Percentiles rank a stretch among this genome's conserved stretches.
Evolutionary conservation across 2,329 filamentous ascomycete genomes (phyloP).

Genomic region (Aspergillus pseudoterreus): DNA sequence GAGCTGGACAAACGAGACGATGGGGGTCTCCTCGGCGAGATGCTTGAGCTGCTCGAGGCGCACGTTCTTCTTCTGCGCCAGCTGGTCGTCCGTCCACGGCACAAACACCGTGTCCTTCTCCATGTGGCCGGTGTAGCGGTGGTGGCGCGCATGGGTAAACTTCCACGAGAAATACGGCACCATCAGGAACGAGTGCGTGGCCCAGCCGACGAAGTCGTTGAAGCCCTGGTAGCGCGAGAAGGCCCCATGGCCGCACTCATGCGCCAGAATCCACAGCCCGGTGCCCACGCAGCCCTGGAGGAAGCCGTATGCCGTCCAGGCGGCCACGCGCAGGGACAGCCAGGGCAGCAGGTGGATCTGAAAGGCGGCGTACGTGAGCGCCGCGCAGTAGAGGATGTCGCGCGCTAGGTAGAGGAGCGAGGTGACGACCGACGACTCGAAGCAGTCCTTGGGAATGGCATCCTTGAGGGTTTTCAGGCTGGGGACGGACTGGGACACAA

Average conservation of each 20-base stretch:
- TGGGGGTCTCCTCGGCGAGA: conserved; percentile 57
- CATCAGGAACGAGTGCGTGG: conserved; percentile 62
- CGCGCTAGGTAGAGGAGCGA: conserved; percentile 57
- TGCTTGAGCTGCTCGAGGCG: conserved; percentile 50
- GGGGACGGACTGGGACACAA: conserved; percentile 4
- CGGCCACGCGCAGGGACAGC: conserved; percentile 41
- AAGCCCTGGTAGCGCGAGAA: conserved; percentile 56
- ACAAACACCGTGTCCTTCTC: conserved; percentile 65
- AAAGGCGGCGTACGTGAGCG: conserved; percentile 50
- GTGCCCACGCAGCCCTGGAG: conserved; percentile 64
- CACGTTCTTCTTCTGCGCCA: conserved; percentile 39
- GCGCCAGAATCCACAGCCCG: conserved; percentile 67
- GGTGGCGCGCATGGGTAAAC: conserved; percentile 66
- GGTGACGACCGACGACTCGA: conserved; percentile 51
- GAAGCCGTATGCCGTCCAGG: conserved; percentile 61
- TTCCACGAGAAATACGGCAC: conserved; percentile 73
- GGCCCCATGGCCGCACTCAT: conserved; percentile 68
- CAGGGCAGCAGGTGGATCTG: conserved; percentile 53
- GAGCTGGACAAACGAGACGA: conserved; percentile 53
- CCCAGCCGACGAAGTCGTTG: conserved; percentile 62
- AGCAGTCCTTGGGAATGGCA: conserved; percentile 61
- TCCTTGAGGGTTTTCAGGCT: conserved; percentile 25
- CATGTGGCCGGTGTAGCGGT: conserved; percentile 65
- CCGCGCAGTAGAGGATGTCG: conserved; percentile 50
- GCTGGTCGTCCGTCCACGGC: conserved; percentile 43